Evolutionary conservation across 768 basidiomycete genomes (phyloP), one percentile per base, ranked within the genome.

Genomic region (Rickenella mellea): DNA sequence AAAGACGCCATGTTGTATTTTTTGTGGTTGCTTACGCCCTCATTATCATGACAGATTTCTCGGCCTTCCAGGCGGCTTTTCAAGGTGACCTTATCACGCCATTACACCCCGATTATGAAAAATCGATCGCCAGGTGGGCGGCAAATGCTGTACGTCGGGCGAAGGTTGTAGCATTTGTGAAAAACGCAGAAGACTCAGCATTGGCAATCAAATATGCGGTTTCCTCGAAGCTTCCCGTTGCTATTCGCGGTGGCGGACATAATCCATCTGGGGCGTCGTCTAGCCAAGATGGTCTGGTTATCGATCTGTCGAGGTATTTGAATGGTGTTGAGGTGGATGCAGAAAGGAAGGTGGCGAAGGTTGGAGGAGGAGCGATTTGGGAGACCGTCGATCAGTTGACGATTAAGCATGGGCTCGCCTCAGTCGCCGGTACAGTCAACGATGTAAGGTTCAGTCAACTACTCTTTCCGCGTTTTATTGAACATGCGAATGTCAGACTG

Each of bases 201-300:
- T 22, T 49, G 1, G 59, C 63, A 4, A 46, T 76, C 45, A 47
- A 51, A 21, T 66, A 61, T 14, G 68, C 71, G 1, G 55, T 50
- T 33, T 46, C 50, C 6, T 59, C 64, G 27, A 45, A 51, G 4
- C 51, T 73, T 4, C 55, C 59, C n/a, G 52, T 74, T 19, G 71
- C 69, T 7, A 59, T 74, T 41, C 54, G 59, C 14, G 66, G 73
- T n/a, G 74, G 73, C 5, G 73, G 72, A 0, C 74, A 76, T 46
- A 68, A 55, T 46, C 46, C 64, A 4, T 51, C 63, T 17, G 71
- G 67, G 4, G 58, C 67, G 3, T 72, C 71, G 3, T 73, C 72
- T 4, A 50, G 50, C 19, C 59, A 70, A 24, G 67, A 63, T 27
- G 72, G 74, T 11, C 45, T 76, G 24, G 70, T 74, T 7, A 66